Evolutionary conservation across 1,139 yeast genomes (phyloP).

Genomic region (Candida freyschussii): DNA sequence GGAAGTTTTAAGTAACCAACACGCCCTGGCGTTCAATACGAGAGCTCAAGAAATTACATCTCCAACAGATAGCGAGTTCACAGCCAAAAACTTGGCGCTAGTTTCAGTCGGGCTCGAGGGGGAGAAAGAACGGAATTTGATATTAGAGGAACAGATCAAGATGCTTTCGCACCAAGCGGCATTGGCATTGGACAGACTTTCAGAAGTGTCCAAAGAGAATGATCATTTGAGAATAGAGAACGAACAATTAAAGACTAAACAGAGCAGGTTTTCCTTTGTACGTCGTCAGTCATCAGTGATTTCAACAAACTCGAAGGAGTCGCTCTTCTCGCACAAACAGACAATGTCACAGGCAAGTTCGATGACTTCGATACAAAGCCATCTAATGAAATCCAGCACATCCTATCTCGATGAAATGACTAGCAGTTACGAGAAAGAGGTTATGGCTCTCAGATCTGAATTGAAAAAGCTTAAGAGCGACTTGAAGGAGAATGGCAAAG

Average conservation of each 20-base stretch:
- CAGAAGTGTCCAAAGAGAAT: slow-evolving; percentile 28
- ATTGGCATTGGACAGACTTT: slow-evolving; percentile 23
- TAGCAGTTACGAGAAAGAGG: slow-evolving; percentile 10
- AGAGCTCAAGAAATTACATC: slow-evolving; percentile 7
- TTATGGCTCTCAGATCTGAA: slow-evolving; percentile 10
- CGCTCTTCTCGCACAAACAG: slow-evolving; percentile 7
- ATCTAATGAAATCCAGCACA: slow-evolving; percentile 4
- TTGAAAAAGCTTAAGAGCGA: slow-evolving; percentile 1
- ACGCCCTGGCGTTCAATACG: slow-evolving; percentile 11
- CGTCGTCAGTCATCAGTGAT: slow-evolving; percentile 13
- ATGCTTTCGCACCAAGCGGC: slow-evolving; percentile 30
- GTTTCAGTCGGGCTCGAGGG: slow-evolving; percentile 19
- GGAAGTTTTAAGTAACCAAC: slow-evolving; percentile 9
- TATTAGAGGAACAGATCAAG: slow-evolving; percentile 20
- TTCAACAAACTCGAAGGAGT: slow-evolving; percentile 7
- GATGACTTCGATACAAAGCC: slow-evolving; percentile 17
- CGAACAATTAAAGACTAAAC: slow-evolving; percentile 16
- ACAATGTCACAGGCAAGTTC: slow-evolving; percentile 21
- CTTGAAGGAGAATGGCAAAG: slow-evolving; percentile 3
- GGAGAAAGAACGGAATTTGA: slow-evolving; percentile 21
- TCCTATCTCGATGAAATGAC: slow-evolving; percentile 7
- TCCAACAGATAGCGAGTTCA: slow-evolving; percentile 14
- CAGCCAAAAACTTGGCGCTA: slow-evolving; percentile 9
- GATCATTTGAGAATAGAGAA: slow-evolving; percentile 27
- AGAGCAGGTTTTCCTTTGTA: slow-evolving; percentile 5